phyloP scores from a whole-genome alignment of 768 basidiomycete species.

The Leccinum variicolor region DNA sequence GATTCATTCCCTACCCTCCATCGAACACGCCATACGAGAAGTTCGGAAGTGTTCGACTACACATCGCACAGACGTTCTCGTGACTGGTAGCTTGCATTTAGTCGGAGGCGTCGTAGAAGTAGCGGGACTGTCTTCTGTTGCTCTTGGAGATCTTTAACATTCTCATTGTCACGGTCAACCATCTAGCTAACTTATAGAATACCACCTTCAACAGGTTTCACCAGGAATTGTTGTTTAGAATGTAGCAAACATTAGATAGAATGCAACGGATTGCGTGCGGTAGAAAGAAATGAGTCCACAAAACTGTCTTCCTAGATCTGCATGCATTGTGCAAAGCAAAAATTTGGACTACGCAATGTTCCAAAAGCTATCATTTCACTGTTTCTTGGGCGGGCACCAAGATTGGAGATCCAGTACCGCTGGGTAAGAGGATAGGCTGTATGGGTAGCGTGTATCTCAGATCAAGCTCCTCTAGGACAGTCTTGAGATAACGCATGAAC shows the following conservation, averaged over 20 bases:
- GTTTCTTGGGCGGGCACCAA: not conserved
- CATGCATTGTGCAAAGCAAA: not conserved
- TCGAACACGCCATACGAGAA: slow-evolving; percentile 81
- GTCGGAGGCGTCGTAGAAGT: slow-evolving; percentile 94
- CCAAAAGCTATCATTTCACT: not conserved
- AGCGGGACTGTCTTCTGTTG: slow-evolving; percentile 70
- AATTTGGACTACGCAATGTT: not conserved
- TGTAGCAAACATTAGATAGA: not conserved
- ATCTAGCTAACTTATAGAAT: slow-evolving; percentile 12
- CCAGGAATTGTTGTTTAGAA: not conserved
- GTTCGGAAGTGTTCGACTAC: slow-evolving; percentile 44
- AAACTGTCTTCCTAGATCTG: not conserved
- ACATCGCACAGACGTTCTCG: slow-evolving; percentile 58
- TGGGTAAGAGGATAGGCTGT: slow-evolving; percentile 63
- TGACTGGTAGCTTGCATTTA: slow-evolving; percentile 89
- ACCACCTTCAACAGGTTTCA: slow-evolving; percentile 37
- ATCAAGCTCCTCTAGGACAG: slow-evolving; percentile 69
- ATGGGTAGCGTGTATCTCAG: slow-evolving; percentile 67
- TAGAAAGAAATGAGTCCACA: not conserved
- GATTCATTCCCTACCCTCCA: slow-evolving; percentile 79
- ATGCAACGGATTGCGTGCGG: not conserved
- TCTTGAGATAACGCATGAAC: slow-evolving; percentile 76
- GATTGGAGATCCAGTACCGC: slow-evolving; percentile 4
- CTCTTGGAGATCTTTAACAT: slow-evolving; percentile 42
- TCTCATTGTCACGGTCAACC: not conserved